Percentiles rank a stretch among this genome's conserved stretches.
These are phyloP conservation scores for Endoconidiophora laricicola DNA, from an alignment of 2,329 filamentous ascomycete genomes.

Conservation along the genomic window DNA sequence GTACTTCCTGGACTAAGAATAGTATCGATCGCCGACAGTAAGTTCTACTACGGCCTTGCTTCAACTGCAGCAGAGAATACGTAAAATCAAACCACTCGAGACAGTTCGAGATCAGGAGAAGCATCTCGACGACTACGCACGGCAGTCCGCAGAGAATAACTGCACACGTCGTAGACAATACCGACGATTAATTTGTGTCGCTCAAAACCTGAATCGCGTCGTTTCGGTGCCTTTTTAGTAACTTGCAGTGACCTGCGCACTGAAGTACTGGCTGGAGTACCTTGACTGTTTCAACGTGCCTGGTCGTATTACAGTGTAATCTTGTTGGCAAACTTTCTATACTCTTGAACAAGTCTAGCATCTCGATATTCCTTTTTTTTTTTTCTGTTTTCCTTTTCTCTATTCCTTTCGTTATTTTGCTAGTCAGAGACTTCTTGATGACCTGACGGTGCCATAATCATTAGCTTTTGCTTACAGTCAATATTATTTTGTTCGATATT, in stretches of 20 bases:
- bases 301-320: neutral
- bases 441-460: too few relatives aligned
- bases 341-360: neutral
- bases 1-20: neutral
- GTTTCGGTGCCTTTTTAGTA: too few relatives aligned
- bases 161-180: too few relatives aligned
- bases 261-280: neutral
- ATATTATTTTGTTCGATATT: too few relatives aligned
- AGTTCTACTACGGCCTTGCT: neutral
- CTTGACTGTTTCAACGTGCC: neutral
- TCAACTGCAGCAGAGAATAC: too few relatives aligned
- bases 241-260: neutral
- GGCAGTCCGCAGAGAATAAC: too few relatives aligned
- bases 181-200: too few relatives aligned
- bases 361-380: slow-evolving; percentile 5
- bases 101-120: neutral
- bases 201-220: too few relatives aligned
- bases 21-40: neutral
- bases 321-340: neutral
- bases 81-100: neutral
- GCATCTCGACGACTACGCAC: neutral
- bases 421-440: neutral
- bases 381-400: slow-evolving; percentile 4
- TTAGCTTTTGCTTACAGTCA: too few relatives aligned
- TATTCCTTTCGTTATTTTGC: slow-evolving; percentile 1